A percentile compares a stretch with the other conserved stretches of the same genome.
Conservation (phyloP, 2,329 filamentous ascomycete species). For the Phoma sp. region DNA sequence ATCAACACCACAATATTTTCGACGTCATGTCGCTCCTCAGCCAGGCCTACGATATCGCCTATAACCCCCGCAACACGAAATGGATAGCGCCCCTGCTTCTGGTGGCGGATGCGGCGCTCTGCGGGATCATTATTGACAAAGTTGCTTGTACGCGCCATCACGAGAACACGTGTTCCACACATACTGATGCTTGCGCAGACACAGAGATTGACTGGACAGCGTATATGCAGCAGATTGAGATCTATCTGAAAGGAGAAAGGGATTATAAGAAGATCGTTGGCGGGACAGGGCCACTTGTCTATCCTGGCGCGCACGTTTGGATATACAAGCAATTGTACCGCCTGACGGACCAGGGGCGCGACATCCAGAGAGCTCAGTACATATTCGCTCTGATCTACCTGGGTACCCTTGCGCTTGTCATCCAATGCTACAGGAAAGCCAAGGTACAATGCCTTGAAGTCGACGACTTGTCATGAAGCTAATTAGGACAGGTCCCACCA, state of each 20-base stretch:
- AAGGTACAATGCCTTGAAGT: conserved; percentile 63
- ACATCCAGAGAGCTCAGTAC: conserved; percentile 83
- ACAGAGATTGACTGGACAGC: conserved; percentile 98
- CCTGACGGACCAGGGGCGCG: conserved; percentile 75
- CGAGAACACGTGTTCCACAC: conserved; percentile 33
- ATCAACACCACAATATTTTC: conserved; percentile 19
- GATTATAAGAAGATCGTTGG: conserved; percentile 88
- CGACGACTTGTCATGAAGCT: no score
- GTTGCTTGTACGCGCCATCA: conserved; percentile 73
- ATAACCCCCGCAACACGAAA: conserved; percentile 63
- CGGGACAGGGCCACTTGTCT: conserved; percentile 90
- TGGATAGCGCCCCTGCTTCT: conserved; percentile 74
- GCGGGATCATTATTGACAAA: conserved; percentile 77
- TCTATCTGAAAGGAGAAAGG: conserved; percentile 83
- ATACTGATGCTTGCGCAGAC: conserved; percentile 62
- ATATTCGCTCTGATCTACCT: conserved; percentile 85
- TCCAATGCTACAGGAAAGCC: conserved; percentile 80
- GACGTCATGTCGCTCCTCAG: conserved; percentile 44
- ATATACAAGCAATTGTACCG: conserved; percentile 82
- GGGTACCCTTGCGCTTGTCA: conserved; percentile 74
- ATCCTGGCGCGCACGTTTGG: conserved; percentile 93
- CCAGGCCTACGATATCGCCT: conserved; percentile 51
- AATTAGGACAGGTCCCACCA: conserved; percentile 70
- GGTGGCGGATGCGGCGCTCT: conserved; percentile 74
- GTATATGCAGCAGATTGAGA: conserved; percentile 91